Evolutionary conservation across 768 basidiomycete genomes (phyloP).

Genomic region (Trametes villosa): DNA sequence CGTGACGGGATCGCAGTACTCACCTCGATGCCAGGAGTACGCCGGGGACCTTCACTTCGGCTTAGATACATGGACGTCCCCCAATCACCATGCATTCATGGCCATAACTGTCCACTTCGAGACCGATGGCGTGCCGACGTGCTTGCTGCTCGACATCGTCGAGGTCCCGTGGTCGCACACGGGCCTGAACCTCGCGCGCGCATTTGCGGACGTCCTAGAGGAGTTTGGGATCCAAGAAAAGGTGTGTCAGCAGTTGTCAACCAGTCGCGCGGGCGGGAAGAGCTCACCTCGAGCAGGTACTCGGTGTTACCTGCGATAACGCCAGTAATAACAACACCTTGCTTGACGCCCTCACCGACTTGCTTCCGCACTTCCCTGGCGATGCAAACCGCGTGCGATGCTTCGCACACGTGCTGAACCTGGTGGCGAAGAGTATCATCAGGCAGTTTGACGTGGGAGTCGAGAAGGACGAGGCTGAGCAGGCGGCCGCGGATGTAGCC

Average conservation of each 20-base stretch:
- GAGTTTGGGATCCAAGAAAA: slow-evolving; percentile 42
- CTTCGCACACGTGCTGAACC: slow-evolving; percentile 21
- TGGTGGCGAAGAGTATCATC: slow-evolving; percentile 15
- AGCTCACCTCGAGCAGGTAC: slow-evolving; percentile 5
- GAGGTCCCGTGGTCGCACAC: slow-evolving; percentile 37
- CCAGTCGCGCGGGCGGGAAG: not conserved
- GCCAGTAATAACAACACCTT: slow-evolving; percentile 24
- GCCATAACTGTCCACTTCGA: slow-evolving; percentile 41
- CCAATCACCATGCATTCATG: slow-evolving; percentile 39
- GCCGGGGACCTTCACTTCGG: slow-evolving; percentile 37
- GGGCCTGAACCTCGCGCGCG: too few species aligned
- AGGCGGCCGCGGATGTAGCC: not conserved
- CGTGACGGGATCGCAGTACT: not conserved
- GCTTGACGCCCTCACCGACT: slow-evolving; percentile 4
- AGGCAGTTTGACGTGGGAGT: slow-evolving; percentile 18
- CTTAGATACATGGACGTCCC: slow-evolving; percentile 44
- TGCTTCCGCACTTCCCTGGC: not conserved
- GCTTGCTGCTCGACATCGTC: slow-evolving; percentile 41
- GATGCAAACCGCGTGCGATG: slow-evolving; percentile 3
- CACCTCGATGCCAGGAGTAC: slow-evolving; percentile 33
- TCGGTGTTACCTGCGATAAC: slow-evolving; percentile 23
- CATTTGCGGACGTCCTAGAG: slow-evolving; percentile 25
- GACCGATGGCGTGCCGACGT: slow-evolving; percentile 31
- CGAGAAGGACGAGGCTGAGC: not conserved
- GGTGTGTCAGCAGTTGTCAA: slow-evolving; percentile 29